A percentile compares a stretch with the other conserved stretches of the same genome.
These are phyloP conservation scores for Mycena galopus DNA, from an alignment of 768 basidiomycete genomes.

Conservation along the genomic window DNA sequence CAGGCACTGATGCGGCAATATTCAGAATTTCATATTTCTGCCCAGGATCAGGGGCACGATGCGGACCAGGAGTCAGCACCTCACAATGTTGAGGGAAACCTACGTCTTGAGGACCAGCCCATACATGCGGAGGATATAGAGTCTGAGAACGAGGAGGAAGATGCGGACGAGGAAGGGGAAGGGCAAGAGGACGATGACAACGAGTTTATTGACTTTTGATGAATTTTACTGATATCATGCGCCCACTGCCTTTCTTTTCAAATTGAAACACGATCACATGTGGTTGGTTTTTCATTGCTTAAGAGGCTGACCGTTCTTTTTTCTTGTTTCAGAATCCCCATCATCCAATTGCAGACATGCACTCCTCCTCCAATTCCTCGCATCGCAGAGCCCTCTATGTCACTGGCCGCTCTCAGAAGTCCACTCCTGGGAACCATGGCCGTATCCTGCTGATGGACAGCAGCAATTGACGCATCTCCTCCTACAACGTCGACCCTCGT, in stretches of 20 bases:
- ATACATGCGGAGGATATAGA: background rate
- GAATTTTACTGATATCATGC: background rate
- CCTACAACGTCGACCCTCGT: background rate
- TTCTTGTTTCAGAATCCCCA: background rate
- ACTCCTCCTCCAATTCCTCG: background rate
- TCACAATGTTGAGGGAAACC: background rate
- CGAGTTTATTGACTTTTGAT: background rate
- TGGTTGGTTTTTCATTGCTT: background rate
- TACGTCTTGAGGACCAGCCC: background rate
- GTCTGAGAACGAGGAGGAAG: background rate
- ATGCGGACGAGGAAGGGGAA: background rate
- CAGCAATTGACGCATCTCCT: background rate
- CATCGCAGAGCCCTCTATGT: background rate
- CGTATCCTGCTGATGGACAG: background rate
- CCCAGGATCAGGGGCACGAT: no score
- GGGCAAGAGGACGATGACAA: background rate
- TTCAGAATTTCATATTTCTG: background rate
- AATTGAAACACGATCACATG: slow-evolving; percentile 1
- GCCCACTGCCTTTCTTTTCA: background rate
- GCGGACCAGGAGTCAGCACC: no score
- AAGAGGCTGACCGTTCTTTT: background rate
- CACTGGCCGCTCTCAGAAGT: background rate
- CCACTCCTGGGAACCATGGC: background rate
- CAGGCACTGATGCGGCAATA: background rate
- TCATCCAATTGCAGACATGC: no score